Evolutionary conservation across 2,329 filamentous ascomycete genomes (phyloP), one percentile per base, ranked within the genome.

Genomic region (Penicillium rolfsii): DNA sequence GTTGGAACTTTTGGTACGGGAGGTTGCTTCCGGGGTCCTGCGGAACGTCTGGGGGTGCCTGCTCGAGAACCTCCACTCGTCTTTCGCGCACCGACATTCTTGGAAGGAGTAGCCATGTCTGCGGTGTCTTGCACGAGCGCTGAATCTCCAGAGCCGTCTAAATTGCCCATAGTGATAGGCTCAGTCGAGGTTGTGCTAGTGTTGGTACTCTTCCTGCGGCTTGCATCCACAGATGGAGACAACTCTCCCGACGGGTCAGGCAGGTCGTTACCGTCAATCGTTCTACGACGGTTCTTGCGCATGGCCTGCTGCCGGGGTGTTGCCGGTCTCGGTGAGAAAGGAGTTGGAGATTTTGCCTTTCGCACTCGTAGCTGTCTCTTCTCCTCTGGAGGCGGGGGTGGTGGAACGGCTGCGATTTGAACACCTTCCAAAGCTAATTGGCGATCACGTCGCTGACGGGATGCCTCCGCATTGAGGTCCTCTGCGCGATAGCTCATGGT

Each of bases 401-500:
- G 26, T 41, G 43, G 59, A 7, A 54, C 19, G 8, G 58, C 52
- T 22, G 69, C 68, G 30, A 80, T 71, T 12, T 75, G 73, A 9
- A 77, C 66, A 14, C 77, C 70, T 16, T 75, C 81, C 33, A 83
- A 77, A 9, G 80, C 75, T 14, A 85, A 84, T 70, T 89, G 86
- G 5, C 87, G 85, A 65, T 94, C 91, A 69, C 84, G 81, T 69
- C 89, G 79, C 63, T 82, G 78, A 67, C 87, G 78, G 57, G 85
- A 85, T 24, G 87, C 87, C 71, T 91, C 88, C 0, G 85, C 85
- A 61, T 89, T 89, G 6, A 98, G 82, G 49, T 97, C 93, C 67
- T 96, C 91, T 8, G 88, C 84, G 35, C 82, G 89, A 76, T 85
- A 91, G 77, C 93, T 97, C 55, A 83, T 83, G 0, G 90, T 93